Evolutionary conservation across 805 yeast species (phyloP).

Genomic region (Vanderwaltozyma verrucispora): DNA sequence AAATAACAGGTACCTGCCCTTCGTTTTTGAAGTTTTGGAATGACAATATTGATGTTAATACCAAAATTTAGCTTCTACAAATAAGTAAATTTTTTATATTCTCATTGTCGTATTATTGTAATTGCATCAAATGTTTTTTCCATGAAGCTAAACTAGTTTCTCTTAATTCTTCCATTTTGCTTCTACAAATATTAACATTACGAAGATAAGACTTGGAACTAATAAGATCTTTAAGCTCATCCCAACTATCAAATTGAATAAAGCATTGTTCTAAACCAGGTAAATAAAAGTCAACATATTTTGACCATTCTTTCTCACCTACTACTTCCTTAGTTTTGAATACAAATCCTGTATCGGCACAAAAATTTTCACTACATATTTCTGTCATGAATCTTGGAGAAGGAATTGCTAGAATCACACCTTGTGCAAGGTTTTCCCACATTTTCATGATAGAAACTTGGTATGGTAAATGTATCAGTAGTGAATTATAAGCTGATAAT

Average conservation of each 20-base stretch:
- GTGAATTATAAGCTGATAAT: constrained; percentile 3
- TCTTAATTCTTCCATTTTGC: constrained; percentile 3
- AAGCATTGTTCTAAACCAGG: constrained; percentile 6
- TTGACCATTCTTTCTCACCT: constrained; percentile 3
- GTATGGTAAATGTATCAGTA: constrained; percentile 6
- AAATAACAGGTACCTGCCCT: too few species aligned
- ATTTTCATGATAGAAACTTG: constrained; percentile 9
- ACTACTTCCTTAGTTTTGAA: constrained; percentile 2
- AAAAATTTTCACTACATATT: constrained; percentile 4
- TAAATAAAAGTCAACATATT: constrained; percentile 6
- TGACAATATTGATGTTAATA: too few species aligned
- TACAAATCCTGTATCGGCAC: background rate
- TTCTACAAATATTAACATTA: constrained; percentile 6
- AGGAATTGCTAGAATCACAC: constrained; percentile 5
- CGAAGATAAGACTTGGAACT: constrained; percentile 1
- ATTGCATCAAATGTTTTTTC: background rate
- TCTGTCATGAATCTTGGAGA: constrained; percentile 5
- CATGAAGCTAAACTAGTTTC: background rate
- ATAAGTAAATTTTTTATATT: too few species aligned
- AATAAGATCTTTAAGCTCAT: constrained; percentile 3
- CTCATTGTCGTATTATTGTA: too few species aligned
- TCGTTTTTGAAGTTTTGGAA: too few species aligned
- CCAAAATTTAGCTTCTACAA: too few species aligned
- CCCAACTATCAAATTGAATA: constrained; percentile 5
- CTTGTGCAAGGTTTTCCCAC: constrained; percentile 8